Percentiles rank a stretch among this genome's conserved stretches.
Evolutionary conservation across 2,329 filamentous ascomycete genomes (phyloP).

Genomic region (Hymenoscyphus linearis): DNA sequence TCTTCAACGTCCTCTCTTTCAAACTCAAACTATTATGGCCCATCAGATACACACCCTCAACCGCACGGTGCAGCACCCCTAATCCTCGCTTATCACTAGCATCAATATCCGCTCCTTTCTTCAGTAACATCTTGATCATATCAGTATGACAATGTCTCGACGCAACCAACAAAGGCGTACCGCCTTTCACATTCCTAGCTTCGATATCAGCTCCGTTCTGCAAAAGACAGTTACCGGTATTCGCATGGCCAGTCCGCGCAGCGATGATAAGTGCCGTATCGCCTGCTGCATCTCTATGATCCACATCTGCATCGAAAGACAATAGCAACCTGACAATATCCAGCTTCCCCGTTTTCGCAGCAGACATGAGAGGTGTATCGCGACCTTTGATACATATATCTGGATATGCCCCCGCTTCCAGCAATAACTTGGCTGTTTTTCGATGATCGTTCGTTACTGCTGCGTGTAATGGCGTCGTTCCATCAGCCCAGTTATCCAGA

Average conservation of each 20-base stretch:
- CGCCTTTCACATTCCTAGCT: constrained; percentile 14
- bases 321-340: constrained; percentile 14
- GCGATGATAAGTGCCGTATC: constrained; percentile 18
- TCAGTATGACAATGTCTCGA: constrained; percentile 16
- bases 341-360: constrained; percentile 13
- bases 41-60: constrained; percentile 15
- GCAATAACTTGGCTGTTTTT: constrained; percentile 16
- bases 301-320: constrained; percentile 11
- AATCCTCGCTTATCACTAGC: constrained; percentile 17
- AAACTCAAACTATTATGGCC: constrained; percentile 7
- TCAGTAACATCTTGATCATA: constrained; percentile 11
- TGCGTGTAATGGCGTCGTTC: constrained; percentile 17
- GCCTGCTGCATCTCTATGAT: constrained; percentile 10
- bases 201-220: constrained; percentile 14
- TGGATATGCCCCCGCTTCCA: constrained; percentile 18
- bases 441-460: constrained; percentile 18
- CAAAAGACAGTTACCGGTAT: constrained; percentile 10
- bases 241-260: constrained; percentile 13
- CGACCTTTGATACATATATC: constrained; percentile 12
- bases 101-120: constrained; percentile 12
- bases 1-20: constrained; percentile 16
- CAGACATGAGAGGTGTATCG: constrained; percentile 12
- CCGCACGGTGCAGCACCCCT: constrained; percentile 17
- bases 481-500: constrained; percentile 14
- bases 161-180: constrained; percentile 15